Evolutionary conservation across 1,139 yeast species (phyloP).

Genomic region (Zhuliangozyma parablackwelliae): DNA sequence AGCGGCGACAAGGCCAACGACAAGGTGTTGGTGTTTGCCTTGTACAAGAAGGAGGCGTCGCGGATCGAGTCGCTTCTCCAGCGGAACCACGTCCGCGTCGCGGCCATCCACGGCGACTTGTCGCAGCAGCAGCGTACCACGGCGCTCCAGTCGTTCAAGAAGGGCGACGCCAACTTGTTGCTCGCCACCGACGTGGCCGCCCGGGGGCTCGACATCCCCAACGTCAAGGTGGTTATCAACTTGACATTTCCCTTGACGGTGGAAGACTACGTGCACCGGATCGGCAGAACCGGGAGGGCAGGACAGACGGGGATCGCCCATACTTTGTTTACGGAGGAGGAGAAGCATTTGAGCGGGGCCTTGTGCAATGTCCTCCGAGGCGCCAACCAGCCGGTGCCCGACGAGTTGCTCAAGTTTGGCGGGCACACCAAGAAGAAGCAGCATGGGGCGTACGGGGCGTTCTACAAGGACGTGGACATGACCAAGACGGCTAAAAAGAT

Average conservation of each 20-base stretch:
- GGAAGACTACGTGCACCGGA: slow-evolving; percentile 96
- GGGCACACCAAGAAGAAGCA: slow-evolving; percentile 97
- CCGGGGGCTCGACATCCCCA: slow-evolving; percentile 96
- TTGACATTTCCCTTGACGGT: slow-evolving; percentile 96
- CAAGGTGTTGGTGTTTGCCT: slow-evolving; percentile 84
- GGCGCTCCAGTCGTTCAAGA: slow-evolving; percentile 81
- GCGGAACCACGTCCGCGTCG: slow-evolving; percentile 72
- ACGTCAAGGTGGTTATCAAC: slow-evolving; percentile 92
- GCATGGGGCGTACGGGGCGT: slow-evolving; percentile 95
- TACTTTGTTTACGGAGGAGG: slow-evolving; percentile 94
- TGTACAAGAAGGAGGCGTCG: slow-evolving; percentile 94
- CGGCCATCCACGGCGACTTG: slow-evolving; percentile 95
- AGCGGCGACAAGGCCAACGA: slow-evolving; percentile 62
- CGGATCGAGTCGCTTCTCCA: slow-evolving; percentile 76
- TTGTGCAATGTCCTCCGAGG: slow-evolving; percentile 86
- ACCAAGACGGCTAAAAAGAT: slow-evolving; percentile 87
- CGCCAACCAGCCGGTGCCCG: slow-evolving; percentile 96
- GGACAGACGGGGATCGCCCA: slow-evolving; percentile 94
- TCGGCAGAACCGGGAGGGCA: slow-evolving; percentile 98
- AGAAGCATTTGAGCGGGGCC: slow-evolving; percentile 94
- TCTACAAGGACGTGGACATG: slow-evolving; percentile 88
- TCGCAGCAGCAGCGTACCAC: slow-evolving; percentile 88
- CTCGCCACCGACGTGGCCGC: slow-evolving; percentile 99
- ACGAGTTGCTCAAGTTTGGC: slow-evolving; percentile 89
- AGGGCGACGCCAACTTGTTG: slow-evolving; percentile 69